phyloP scores from a whole-genome alignment of 192 early-diverging fungal genomes.

The Chytriomyces sp. region DNA sequence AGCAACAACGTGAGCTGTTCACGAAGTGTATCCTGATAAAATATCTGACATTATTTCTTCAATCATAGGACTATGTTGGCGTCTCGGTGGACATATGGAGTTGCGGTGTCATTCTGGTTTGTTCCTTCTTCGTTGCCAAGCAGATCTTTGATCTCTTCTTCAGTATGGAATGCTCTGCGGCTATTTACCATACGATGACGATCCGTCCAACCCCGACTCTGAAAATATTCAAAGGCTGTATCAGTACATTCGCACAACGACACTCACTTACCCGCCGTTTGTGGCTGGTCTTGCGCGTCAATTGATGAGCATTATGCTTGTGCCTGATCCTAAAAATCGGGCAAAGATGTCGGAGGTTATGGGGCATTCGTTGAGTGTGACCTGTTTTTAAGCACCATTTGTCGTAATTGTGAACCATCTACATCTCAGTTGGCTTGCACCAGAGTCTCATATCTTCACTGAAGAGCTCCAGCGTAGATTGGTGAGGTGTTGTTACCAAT shows the following conservation, averaged over 20 bases:
- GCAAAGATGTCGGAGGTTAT: constrained; percentile 58
- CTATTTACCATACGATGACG: constrained; percentile 62
- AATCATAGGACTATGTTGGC: constrained; percentile 6
- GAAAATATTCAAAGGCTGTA: constrained; percentile 60
- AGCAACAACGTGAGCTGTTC: constrained; percentile 37
- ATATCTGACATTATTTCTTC: not conserved
- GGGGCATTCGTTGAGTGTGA: constrained; percentile 39
- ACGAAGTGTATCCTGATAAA: not conserved
- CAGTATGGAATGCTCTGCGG: constrained; percentile 62
- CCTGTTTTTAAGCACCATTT: too few relatives aligned
- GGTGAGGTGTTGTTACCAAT: too few relatives aligned
- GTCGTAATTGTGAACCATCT: not conserved
- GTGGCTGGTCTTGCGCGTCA: constrained; percentile 43
- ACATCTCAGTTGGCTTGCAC: not conserved
- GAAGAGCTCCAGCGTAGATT: not conserved
- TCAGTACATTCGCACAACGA: constrained; percentile 58
- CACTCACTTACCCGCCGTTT: constrained; percentile 54
- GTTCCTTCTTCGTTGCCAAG: not conserved
- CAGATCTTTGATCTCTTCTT: not conserved
- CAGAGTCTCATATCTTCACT: not conserved
- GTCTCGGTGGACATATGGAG: constrained; percentile 38
- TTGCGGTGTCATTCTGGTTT: constrained; percentile 38
- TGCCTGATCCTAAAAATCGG: constrained; percentile 53
- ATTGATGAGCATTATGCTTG: constrained; percentile 51
- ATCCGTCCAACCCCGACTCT: constrained; percentile 56